Evolutionary conservation across 2,329 filamentous ascomycete species (phyloP).

Genomic region (Exserohilum turcica): DNA sequence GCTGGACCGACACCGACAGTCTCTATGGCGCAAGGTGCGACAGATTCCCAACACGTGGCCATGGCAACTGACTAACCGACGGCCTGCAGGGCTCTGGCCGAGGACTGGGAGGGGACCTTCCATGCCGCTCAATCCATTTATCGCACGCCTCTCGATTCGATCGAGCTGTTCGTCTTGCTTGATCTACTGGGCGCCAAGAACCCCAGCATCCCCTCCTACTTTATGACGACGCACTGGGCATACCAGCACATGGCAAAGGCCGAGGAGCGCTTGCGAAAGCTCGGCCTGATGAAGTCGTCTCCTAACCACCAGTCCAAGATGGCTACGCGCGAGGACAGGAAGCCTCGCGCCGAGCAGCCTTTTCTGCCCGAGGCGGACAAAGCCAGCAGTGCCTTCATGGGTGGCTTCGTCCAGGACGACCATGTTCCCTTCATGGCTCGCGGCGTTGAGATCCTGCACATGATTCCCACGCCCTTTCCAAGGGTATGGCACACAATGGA

Average conservation of each 20-base stretch:
- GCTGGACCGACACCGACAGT: constrained; percentile 82
- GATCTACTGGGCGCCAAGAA: constrained; percentile 77
- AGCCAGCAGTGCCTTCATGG: constrained; percentile 54
- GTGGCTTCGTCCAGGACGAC: constrained; percentile 76
- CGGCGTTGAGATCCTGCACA: constrained; percentile 88
- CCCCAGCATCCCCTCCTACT: constrained; percentile 82
- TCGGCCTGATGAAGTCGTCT: constrained; percentile 69
- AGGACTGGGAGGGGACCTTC: constrained; percentile 75
- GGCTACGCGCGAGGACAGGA: constrained; percentile 34
- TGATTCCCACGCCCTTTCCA: constrained; percentile 87
- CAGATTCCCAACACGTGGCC: not conserved
- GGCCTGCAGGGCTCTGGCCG: constrained; percentile 69
- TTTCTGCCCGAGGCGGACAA: constrained; percentile 69
- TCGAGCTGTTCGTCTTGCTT: constrained; percentile 86
- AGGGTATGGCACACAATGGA: constrained; percentile 82
- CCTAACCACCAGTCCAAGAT: constrained; percentile 55
- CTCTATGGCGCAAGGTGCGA: constrained; percentile 82
- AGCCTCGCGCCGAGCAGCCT: constrained; percentile 39
- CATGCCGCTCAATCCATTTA: constrained; percentile 76
- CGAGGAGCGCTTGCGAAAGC: constrained; percentile 73
- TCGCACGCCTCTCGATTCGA: constrained; percentile 75
- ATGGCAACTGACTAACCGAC: not conserved
- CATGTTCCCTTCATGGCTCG: constrained; percentile 88
- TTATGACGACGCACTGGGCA: constrained; percentile 90
- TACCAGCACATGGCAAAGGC: constrained; percentile 77